Evolutionary conservation across 2,329 filamentous ascomycete species (phyloP), one percentile per base, ranked within the genome.

Genomic region (Calonectria hawksworthii): DNA sequence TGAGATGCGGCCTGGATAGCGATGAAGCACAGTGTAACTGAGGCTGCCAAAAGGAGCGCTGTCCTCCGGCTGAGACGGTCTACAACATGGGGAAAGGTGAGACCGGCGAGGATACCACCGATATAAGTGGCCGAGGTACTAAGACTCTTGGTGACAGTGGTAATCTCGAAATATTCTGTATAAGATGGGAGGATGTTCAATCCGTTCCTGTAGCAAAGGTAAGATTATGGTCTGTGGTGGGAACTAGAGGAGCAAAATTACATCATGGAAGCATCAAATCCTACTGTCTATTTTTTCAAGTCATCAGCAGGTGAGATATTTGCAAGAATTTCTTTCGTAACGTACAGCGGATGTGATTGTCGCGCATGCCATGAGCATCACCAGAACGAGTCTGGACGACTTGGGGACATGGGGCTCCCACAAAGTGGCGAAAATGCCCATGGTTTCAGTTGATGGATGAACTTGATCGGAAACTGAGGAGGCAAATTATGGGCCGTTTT

Each of bases 131-230:
- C 87, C 0, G 89, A 86, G 4, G 88, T 90, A 74, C 90, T 90
- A 10, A 91, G 83, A 10, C 87, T 87, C 0, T 84, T 88, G 0
- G 89, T 90, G 0, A 87, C 86, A 0, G 87, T 78, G 30, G 82
- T 90, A 8, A 91, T 85, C 6, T 86, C 75, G 82, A 91, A 91
- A 79, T 90, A 91, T 56, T 89, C 84, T 0, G 85, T 87, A 79
- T 91, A 91, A 1, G 86, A 86, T 0, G 89, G 88, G 13, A 91
- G 80, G 74, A 91, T 90, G 74, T 90, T 90, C 51, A 92, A 84
- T 0, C 88, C 89, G 70, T 90, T 90, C 56, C 34, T 61, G 26
- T 61, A 23, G 16, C 11, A 18, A 38, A 11, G 7, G 4, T 16
- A 28, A 26, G 34, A 10, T 16, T 38, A 11, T 9, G n/a, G 3